Percentiles rank a stretch among this genome's conserved stretches.
These are phyloP conservation scores for Solidago caesia DNA, from an alignment of 129 eudicot species.

Conservation along the genomic window DNA sequence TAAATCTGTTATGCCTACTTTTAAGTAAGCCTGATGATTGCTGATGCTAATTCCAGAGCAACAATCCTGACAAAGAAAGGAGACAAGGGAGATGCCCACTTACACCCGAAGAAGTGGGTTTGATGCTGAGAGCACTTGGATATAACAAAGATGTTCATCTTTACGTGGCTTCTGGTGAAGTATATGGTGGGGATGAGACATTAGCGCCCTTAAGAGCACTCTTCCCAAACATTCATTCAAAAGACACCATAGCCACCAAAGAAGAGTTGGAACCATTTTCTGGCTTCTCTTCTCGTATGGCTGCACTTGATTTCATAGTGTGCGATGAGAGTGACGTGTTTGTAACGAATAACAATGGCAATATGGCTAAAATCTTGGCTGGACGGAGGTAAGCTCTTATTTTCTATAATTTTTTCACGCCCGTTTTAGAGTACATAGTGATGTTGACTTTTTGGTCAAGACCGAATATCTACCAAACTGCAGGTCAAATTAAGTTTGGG, in stretches of 20 bases:
- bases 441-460: constrained; percentile 10
- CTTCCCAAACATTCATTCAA: constrained; percentile 78
- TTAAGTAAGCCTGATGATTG: constrained; percentile 12
- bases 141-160: constrained; percentile 63
- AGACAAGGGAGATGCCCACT: constrained; percentile 93
- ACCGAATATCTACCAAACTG: background rate
- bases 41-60: constrained; percentile 41
- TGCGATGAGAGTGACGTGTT: constrained; percentile 83
- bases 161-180: constrained; percentile 89
- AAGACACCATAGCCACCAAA: constrained; percentile 66
- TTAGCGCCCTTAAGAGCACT: constrained; percentile 83
- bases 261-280: constrained; percentile 72
- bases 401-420: background rate
- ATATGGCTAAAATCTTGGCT: constrained; percentile 88
- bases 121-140: constrained; percentile 90
- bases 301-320: constrained; percentile 87
- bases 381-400: constrained; percentile 60
- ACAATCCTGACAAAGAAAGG: constrained; percentile 79
- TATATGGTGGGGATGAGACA: constrained; percentile 84
- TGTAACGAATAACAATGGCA: constrained; percentile 85
- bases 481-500: background rate
- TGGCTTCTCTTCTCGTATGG: constrained; percentile 84
- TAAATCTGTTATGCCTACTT: background rate
- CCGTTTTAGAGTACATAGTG: background rate
- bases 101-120: constrained; percentile 92